Evolutionary conservation across 129 eudicot species (phyloP), one percentile per base, ranked within the genome.

Genomic region (Tagetes erecta): DNA sequence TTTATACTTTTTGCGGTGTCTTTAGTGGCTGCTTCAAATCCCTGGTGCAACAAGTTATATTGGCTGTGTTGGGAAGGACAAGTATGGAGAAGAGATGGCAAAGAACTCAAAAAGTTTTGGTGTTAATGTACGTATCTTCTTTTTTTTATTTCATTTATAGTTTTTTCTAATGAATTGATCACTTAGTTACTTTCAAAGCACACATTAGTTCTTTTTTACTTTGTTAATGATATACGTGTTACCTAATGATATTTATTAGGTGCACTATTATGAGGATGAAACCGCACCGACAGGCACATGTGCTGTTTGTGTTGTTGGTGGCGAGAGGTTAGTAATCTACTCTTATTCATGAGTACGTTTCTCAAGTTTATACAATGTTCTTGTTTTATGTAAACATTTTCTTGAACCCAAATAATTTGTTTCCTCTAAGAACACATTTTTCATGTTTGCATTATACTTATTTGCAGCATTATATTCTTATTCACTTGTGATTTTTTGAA

Each of bases 41-140:
- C 97, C 96, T 52, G 97, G 99, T 39, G 93, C 97, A 68, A 86
- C 97, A 34, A 87, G 96, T 68, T 94, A 75, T 68, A 91, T 94
- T 40, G 99, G 99, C 57, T 94, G 88, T 76, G 82, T 94, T 57
- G 99, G 99, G 60, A 94, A 94, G 88, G 97, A 94, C 87, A 94
- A 88, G 83, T 94, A 84, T 60, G 97, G 92, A 50, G 92, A 91
- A 90, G 93, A 91, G 72, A 91, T 91, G 99, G 80, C 81, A 79
- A 87, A 91, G 42, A 78, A 87, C 84, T 83, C 97, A 5, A 80
- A 73, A 58, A 64, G 45, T 65, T 90, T 87, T 71, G 97, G 97
- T 30, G 90, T 94, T 59, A 94, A 88, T 74, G 99, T 94, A 86
- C 37, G 44, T n/a, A 52, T 67, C 65, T 46, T 76, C 40, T 74